Conservation (phyloP, 148 eudicot species). For the Vaccinium vitisidaea region DNA sequence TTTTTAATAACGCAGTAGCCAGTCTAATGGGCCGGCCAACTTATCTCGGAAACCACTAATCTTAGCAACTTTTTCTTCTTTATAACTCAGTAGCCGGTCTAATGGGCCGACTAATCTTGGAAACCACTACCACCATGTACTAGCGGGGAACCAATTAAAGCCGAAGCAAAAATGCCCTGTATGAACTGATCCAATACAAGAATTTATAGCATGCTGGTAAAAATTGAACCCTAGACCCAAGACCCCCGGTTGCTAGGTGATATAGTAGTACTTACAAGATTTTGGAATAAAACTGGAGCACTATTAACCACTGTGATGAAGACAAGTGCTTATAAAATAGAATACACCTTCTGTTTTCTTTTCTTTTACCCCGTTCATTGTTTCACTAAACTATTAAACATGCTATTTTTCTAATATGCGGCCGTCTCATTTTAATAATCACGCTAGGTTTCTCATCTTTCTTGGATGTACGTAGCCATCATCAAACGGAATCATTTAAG, state of each 20-base stretch:
- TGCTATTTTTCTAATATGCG: not conserved
- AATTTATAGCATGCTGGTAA: not conserved
- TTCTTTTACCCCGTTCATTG: not conserved
- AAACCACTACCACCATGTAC: not conserved
- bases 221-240: not conserved
- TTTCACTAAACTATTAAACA: not conserved
- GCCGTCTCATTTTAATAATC: not conserved
- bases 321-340: not conserved
- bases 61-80: too few species aligned
- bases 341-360: not conserved
- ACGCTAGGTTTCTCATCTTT: not conserved
- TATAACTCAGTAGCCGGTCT: not conserved
- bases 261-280: not conserved
- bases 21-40: not conserved
- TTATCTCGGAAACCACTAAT: not conserved
- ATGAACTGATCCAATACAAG: not conserved
- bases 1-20: not conserved
- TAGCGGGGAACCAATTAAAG: not conserved
- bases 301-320: not conserved
- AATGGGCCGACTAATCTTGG: not conserved
- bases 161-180: not conserved
- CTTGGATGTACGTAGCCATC: not conserved
- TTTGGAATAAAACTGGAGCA: not conserved
- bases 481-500: slow-evolving; percentile 17
- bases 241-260: not conserved